phyloP scores from a whole-genome alignment of 2,329 filamentous ascomycete genomes.

The Emericellopsis atlantica region DNA sequence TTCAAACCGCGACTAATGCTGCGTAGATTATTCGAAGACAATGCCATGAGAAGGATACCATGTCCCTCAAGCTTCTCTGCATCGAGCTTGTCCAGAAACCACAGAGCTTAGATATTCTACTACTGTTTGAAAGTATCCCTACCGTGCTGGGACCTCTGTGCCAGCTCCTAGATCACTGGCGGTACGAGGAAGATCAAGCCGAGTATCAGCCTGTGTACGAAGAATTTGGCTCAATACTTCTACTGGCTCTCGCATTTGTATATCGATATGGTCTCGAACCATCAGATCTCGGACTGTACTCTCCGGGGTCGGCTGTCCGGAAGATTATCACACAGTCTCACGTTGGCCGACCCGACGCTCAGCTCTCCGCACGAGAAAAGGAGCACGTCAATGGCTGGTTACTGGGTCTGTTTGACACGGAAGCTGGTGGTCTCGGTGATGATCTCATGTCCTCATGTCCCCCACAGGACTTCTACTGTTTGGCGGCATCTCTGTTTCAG shows the following conservation, averaged over 20 bases:
- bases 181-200: conserved; percentile 70
- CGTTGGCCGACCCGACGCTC: conserved; percentile 40
- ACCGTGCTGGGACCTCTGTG: conserved; percentile 64
- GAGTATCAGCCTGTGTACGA: conserved; percentile 81
- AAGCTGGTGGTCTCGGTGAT: conserved; percentile 61
- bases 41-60: conserved; percentile 63
- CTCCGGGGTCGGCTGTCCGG: conserved; percentile 53
- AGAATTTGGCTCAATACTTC: conserved; percentile 67
- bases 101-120: conserved; percentile 58
- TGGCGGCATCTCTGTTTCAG: conserved; percentile 65
- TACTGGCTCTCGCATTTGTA: conserved; percentile 63
- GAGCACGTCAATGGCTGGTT: conserved; percentile 64
- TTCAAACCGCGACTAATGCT: neutral
- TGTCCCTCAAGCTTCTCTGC: conserved; percentile 66
- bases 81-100: conserved; percentile 61
- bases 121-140: conserved; percentile 60
- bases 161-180: conserved; percentile 65
- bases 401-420: conserved; percentile 62
- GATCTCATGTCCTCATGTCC: conserved; percentile 73
- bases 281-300: conserved; percentile 49
- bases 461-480: conserved; percentile 70
- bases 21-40: conserved; percentile 52
- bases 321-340: conserved; percentile 51
- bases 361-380: conserved; percentile 51
- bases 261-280: conserved; percentile 58